Evolutionary conservation across 257 asterid species (phyloP).

Genomic region (Hygrophila difformis): DNA sequence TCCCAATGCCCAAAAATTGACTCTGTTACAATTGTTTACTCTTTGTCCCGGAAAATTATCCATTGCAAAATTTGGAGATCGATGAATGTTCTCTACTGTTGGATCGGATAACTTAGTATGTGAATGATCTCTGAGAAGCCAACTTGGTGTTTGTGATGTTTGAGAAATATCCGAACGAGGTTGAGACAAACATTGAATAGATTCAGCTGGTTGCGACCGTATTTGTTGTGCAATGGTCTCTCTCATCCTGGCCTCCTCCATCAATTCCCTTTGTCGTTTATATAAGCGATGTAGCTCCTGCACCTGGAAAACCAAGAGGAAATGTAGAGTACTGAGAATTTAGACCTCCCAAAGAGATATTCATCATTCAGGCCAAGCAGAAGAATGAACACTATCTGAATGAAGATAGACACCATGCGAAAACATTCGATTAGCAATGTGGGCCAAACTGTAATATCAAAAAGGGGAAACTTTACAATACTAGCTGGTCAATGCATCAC

Average conservation of each 20-base stretch:
- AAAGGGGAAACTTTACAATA: too few relatives aligned
- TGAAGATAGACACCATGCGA: conserved; percentile 1
- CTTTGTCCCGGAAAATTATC: conserved; percentile 15
- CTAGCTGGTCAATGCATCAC: too few relatives aligned
- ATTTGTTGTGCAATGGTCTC: conserved; percentile 20
- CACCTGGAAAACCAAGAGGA: conserved; percentile 37
- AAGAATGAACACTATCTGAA: not conserved
- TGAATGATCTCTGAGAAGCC: conserved; percentile 22
- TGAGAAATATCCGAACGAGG: conserved; percentile 24
- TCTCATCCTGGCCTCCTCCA: conserved; percentile 41
- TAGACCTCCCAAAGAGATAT: not conserved
- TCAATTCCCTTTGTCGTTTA: conserved; percentile 55
- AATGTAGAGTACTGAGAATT: conserved; percentile 4
- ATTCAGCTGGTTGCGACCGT: conserved; percentile 23
- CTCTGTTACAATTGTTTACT: conserved; percentile 17
- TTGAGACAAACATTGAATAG: conserved; percentile 21
- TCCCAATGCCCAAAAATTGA: conserved; percentile 15
- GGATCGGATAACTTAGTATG: conserved; percentile 17
- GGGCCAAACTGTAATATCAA: too few relatives aligned
- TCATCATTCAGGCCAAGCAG: not conserved
- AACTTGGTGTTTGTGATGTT: conserved; percentile 23
- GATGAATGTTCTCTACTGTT: conserved; percentile 23
- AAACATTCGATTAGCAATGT: conserved; percentile 2
- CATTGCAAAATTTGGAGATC: conserved; percentile 14
- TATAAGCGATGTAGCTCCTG: conserved; percentile 68